phyloP scores from a whole-genome alignment of 192 early-diverging fungal genomes.

The Umbelopsis vinacea region DNA sequence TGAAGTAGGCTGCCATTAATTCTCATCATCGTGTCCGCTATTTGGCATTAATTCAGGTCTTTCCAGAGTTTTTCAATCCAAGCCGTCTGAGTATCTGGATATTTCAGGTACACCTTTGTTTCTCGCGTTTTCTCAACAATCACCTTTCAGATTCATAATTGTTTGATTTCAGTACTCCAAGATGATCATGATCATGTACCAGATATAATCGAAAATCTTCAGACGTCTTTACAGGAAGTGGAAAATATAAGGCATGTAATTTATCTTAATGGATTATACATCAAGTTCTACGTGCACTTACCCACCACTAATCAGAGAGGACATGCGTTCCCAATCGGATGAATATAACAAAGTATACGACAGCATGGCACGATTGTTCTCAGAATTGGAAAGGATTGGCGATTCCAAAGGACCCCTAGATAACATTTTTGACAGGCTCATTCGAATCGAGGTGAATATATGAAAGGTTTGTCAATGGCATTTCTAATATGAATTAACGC shows the following conservation, averaged over 20 bases:
- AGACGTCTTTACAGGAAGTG: constrained; percentile 23
- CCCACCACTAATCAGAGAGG: neutral
- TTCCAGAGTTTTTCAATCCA: constrained; percentile 31
- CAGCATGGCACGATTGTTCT: constrained; percentile 9
- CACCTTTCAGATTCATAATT: neutral
- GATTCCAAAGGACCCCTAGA: constrained; percentile 20
- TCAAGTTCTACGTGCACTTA: no score
- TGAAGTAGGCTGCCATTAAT: constrained; percentile 35
- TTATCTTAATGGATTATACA: no score
- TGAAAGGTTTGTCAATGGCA: neutral
- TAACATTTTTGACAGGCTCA: constrained; percentile 25
- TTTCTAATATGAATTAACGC: no score
- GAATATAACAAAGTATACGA: constrained; percentile 24
- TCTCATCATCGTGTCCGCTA: neutral
- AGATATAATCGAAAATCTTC: constrained; percentile 31
- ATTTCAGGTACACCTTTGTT: constrained; percentile 11
- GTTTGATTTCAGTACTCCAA: constrained; percentile 24
- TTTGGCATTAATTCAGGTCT: neutral
- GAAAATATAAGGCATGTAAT: neutral
- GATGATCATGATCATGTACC: constrained; percentile 39
- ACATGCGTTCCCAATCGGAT: neutral
- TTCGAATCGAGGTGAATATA: constrained; percentile 23
- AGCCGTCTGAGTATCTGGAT: constrained; percentile 29
- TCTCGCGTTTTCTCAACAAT: neutral
- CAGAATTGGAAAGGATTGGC: constrained; percentile 25